These are phyloP conservation scores for Monosporozyma yasuniensis DNA, from an alignment of 805 yeast species.

Conservation along the genomic window DNA sequence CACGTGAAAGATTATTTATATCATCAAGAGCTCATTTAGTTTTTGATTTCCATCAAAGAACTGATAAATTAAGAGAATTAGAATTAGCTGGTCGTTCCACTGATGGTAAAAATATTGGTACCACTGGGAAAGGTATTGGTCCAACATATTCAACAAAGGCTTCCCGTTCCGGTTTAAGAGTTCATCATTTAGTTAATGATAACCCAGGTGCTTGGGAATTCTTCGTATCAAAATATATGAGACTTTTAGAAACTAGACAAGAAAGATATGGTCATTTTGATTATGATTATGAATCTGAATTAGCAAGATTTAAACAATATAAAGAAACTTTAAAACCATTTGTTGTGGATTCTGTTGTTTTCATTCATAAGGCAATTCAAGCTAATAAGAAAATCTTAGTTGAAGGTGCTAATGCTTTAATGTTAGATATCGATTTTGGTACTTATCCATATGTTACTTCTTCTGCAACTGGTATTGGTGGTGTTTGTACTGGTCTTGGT, in stretches of 20 bases:
- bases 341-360: constrained; percentile 86
- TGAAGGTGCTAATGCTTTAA: constrained; percentile 97
- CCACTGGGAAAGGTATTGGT: constrained; percentile 98
- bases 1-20: constrained; percentile 65
- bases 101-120: constrained; percentile 80
- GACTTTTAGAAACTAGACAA: constrained; percentile 71
- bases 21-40: constrained; percentile 94
- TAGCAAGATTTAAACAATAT: constrained; percentile 64
- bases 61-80: constrained; percentile 89
- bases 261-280: constrained; percentile 92
- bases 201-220: constrained; percentile 91
- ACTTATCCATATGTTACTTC: constrained; percentile 97
- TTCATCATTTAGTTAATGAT: constrained; percentile 86
- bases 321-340: constrained; percentile 74
- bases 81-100: constrained; percentile 53
- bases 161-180: constrained; percentile 91
- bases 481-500: constrained; percentile 95
- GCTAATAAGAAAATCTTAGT: constrained; percentile 79
- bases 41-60: constrained; percentile 95
- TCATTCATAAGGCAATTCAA: constrained; percentile 68
- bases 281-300: constrained; percentile 73
- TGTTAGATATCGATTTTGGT: constrained; percentile 96
- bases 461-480: constrained; percentile 93
- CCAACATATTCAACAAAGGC: constrained; percentile 97
- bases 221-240: constrained; percentile 66